These are phyloP conservation scores for Calonectria pauciramosa DNA, from an alignment of 2,329 filamentous ascomycete genomes.

Conservation along the genomic window DNA sequence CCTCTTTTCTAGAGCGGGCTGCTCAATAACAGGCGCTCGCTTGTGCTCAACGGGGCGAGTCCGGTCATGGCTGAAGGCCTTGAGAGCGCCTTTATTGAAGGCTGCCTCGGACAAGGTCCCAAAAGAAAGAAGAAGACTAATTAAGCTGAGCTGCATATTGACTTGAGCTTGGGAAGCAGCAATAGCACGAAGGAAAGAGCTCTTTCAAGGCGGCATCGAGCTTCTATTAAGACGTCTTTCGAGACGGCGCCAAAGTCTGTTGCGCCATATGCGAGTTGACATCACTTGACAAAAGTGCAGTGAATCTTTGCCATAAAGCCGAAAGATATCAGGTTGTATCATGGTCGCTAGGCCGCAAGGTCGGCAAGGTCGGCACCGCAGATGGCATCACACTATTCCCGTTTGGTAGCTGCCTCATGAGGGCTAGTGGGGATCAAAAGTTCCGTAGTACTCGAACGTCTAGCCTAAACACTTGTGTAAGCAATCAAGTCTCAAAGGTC, in stretches of 20 bases:
- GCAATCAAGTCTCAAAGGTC: slow-evolving; percentile 3
- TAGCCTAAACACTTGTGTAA: slow-evolving; percentile 7
- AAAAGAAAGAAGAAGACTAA: slow-evolving; percentile 36
- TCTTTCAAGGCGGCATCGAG: not conserved
- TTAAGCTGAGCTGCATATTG: slow-evolving; percentile 38
- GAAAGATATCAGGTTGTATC: not conserved
- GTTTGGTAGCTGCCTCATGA: slow-evolving; percentile 24
- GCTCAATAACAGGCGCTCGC: slow-evolving; percentile 13
- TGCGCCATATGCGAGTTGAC: slow-evolving; percentile 21
- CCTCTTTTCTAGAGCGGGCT: slow-evolving; percentile 26
- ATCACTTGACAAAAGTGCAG: slow-evolving; percentile 6
- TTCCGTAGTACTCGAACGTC: slow-evolving; percentile 12
- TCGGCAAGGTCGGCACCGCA: slow-evolving; percentile 24
- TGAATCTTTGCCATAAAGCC: slow-evolving; percentile 5
- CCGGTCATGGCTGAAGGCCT: slow-evolving; percentile 33
- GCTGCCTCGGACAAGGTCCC: slow-evolving; percentile 41
- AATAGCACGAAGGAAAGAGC: not conserved
- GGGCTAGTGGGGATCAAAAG: slow-evolving; percentile 28
- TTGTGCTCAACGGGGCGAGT: slow-evolving; percentile 30
- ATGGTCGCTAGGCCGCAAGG: not conserved
- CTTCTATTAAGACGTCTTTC: not conserved
- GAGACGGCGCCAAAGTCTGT: not conserved
- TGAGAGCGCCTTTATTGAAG: slow-evolving; percentile 41
- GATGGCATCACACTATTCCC: not conserved
- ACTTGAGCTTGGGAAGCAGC: not conserved